These are phyloP conservation scores for Hymenoscyphus infarciens DNA, from an alignment of 2,329 filamentous ascomycete species.

Conservation along the genomic window DNA sequence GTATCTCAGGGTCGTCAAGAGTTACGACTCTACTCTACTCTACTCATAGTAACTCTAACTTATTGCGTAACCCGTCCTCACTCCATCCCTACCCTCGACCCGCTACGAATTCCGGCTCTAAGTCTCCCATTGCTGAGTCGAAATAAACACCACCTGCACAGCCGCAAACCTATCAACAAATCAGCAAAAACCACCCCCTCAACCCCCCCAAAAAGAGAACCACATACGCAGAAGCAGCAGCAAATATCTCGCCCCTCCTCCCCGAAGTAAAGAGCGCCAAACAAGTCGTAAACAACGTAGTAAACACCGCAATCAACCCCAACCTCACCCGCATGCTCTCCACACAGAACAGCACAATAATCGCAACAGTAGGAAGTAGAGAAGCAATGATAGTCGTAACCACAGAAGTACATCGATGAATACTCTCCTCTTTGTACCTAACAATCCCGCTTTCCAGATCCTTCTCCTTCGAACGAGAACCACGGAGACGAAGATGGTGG, in stretches of 20 bases:
- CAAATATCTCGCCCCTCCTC: conserved; percentile 20
- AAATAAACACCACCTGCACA: conserved; percentile 20
- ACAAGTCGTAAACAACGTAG: conserved; percentile 17
- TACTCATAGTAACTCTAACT: no score
- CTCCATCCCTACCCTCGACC: no score
- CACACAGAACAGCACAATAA: conserved; percentile 19
- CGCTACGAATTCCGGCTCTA: neutral
- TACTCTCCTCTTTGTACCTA: neutral
- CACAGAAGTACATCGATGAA: neutral
- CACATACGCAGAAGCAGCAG: conserved; percentile 16
- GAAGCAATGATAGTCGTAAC: conserved; percentile 13
- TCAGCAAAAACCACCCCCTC: no score
- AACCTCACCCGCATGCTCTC: conserved; percentile 8
- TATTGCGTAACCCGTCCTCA: no score
- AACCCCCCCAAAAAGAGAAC: no score
- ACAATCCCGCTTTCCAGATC: conserved; percentile 7
- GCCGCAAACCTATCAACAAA: neutral
- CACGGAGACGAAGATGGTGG: neutral
- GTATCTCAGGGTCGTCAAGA: no score
- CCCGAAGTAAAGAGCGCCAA: conserved; percentile 20
- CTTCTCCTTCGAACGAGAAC: neutral
- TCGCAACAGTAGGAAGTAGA: conserved; percentile 20
- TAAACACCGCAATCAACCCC: conserved; percentile 19
- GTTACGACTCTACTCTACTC: no score
- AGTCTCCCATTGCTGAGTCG: conserved; percentile 1